These are phyloP conservation scores for Remersonia thermophila DNA, from an alignment of 2,329 filamentous ascomycete species.

Conservation along the genomic window DNA sequence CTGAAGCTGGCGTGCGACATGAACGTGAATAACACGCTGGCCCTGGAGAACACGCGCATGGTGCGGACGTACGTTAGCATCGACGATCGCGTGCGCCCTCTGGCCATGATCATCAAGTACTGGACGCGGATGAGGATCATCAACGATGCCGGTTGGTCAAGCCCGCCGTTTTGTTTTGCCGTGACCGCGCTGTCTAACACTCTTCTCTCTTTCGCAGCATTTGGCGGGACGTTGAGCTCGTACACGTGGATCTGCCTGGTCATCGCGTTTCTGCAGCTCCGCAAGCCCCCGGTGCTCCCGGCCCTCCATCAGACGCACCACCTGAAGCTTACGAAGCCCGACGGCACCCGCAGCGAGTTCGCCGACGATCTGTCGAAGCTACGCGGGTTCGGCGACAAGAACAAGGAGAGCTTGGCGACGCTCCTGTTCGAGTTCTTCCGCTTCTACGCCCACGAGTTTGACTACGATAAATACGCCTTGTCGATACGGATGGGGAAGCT, in stretches of 20 bases:
- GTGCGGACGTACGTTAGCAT: conserved; percentile 93
- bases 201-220: conserved; percentile 43
- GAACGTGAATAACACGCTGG: conserved; percentile 96
- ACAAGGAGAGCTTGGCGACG: conserved; percentile 70
- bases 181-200: conserved; percentile 1
- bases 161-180: not conserved
- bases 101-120: conserved; percentile 95
- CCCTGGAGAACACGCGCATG: conserved; percentile 94
- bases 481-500: conserved; percentile 74
- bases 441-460: conserved; percentile 85
- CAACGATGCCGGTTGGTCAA: conserved; percentile 82
- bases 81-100: conserved; percentile 75
- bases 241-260: conserved; percentile 99
- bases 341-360: conserved; percentile 63
- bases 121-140: conserved; percentile 89
- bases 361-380: conserved; percentile 74
- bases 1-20: conserved; percentile 84
- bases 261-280: conserved; percentile 85
- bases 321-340: conserved; percentile 45
- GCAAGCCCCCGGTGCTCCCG: conserved; percentile 72
- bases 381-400: conserved; percentile 60
- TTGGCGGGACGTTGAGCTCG: conserved; percentile 87
- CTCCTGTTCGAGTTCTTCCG: conserved; percentile 94
- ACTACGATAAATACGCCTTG: conserved; percentile 73
- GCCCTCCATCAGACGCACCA: conserved; percentile 65